Conservation (phyloP, 768 basidiomycete genomes). For the Cystofilobasidium capitatum region DNA sequence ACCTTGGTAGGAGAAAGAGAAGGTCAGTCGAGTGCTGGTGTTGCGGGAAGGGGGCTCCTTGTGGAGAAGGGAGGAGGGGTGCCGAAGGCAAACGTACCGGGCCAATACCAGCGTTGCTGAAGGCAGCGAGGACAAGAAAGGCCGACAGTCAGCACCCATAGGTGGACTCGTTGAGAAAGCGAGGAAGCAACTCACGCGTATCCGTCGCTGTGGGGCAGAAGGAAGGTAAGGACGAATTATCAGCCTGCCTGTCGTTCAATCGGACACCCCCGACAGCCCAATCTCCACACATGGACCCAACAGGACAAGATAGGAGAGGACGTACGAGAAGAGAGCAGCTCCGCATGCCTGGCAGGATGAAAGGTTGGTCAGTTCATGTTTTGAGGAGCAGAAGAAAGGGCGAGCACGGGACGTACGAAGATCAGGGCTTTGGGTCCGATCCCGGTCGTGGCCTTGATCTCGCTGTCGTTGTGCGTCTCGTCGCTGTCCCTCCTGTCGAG, state of each 20-base stretch:
- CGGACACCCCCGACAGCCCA: not conserved
- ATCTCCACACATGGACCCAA: not conserved
- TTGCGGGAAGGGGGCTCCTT: too few species aligned
- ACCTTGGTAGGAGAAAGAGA: constrained; percentile 28
- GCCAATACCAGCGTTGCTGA: constrained; percentile 1
- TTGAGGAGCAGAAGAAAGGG: not conserved
- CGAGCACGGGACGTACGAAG: not conserved
- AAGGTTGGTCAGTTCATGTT: not conserved
- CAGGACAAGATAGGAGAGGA: not conserved
- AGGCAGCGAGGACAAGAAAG: not conserved
- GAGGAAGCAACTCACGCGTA: not conserved
- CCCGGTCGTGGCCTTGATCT: constrained; percentile 13
- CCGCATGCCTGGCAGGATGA: not conserved
- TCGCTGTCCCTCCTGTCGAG: not conserved
- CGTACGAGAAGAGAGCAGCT: not conserved
- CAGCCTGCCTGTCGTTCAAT: too few species aligned
- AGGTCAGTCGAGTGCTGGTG: not conserved
- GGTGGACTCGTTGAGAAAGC: too few species aligned
- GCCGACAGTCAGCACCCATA: not conserved
- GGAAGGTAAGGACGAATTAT: not conserved
- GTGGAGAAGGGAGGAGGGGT: not conserved
- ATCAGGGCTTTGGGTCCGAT: not conserved
- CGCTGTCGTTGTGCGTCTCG: not conserved
- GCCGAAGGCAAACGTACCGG: not conserved
- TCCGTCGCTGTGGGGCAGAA: not conserved